Base-by-base conservation (phyloP, 768 basidiomycete genomes). In the Clavaria fumosa region DNA sequence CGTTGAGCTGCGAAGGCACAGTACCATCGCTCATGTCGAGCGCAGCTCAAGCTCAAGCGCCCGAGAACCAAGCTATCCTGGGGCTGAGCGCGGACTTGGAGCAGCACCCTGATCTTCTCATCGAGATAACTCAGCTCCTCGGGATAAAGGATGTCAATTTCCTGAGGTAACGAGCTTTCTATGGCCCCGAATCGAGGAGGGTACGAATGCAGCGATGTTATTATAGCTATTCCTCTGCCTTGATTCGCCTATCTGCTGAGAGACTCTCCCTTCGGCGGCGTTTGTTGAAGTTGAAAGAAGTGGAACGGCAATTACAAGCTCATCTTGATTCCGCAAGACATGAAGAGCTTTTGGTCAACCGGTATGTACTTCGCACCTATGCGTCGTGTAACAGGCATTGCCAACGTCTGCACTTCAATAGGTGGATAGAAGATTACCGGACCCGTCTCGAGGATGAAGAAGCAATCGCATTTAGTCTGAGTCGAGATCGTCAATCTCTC, bases 171-270 rank as follows among this genome's bases (percentile, higher is more conserved):
- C n/a, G n/a, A n/a, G n/a, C n/a, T n/a, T n/a, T n/a, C n/a, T n/a
- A n/a, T n/a, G n/a, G n/a, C n/a, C n/a, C n/a, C n/a, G n/a, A n/a
- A n/a, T n/a, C n/a, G n/a, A n/a, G n/a, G n/a, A n/a, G n/a, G n/a
- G n/a, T n/a, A n/a, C n/a, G n/a, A n/a, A n/a, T n/a, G n/a, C n/a
- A n/a, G n/a, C n/a, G n/a, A n/a, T n/a, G 15, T 7, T 4, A 41
- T 11, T 20, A 34, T 15, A 70, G 66, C 23, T 67, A 60, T 37
- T 54, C 61, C 1, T 48, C 50, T 2, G 59, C 60, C 0, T 60
- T 67, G 5, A 51, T 50, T 1, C 43, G 47, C 2, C 47, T 69
- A 4, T 59, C 54, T 4, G 43, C 47, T 0, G 52, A 60, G 12
- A 53, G 52, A 21, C 46, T 63, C 3, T 38, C 53, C 0, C 37